Base-by-base conservation (phyloP, 176 grass and related monocot species). In the Zizania latifolia region DNA sequence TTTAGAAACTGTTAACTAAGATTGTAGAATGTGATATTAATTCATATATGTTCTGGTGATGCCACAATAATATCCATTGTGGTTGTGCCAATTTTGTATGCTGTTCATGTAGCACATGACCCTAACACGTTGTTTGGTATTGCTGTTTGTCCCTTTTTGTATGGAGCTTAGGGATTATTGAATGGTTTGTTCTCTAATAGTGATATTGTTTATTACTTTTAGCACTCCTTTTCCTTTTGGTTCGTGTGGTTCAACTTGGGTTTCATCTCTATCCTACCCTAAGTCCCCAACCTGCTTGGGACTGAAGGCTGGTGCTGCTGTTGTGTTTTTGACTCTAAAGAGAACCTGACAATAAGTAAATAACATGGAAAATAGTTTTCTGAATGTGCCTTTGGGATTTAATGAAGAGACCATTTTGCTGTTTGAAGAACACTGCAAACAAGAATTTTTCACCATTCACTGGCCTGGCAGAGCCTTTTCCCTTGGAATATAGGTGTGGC, bases 381-480 rank as follows among this genome's bases (percentile, higher is more conserved):
- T 10, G 33, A 34, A 26, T 1, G n/a, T 72, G 21, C 50, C 38
- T 56, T 13, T 23, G 11, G 31, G 46, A 72, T 38, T 6, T 50
- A 6, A 23, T 37, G 31, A 35, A 41, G 30, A 50, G 44, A 54
- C 32, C 4, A 64, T 51, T 50, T 32, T 64, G n/a, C 40, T 31
- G n/a, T 79, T 30, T 29, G 19, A 17, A 65, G 70, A 62, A 62
- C 28, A 31, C 39, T 46, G 29, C 57, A 59, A 70, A 80, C 38
- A 19, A 29, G 31, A 58, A 13, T 5, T 14, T 70, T 39, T 31
- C 45, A 43, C 22, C 36, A 58, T 26, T 10, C 22, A 74, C 12
- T 58, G 13, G 28, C 24, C 24, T 78, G 36, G 31, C 17, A 21
- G 48, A 56, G 33, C 44, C n/a, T n/a, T 65, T 38, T 8, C 32